These are phyloP conservation scores for Aegle marmelos DNA, from an alignment of 345 rosid species.

Conservation along the genomic window DNA sequence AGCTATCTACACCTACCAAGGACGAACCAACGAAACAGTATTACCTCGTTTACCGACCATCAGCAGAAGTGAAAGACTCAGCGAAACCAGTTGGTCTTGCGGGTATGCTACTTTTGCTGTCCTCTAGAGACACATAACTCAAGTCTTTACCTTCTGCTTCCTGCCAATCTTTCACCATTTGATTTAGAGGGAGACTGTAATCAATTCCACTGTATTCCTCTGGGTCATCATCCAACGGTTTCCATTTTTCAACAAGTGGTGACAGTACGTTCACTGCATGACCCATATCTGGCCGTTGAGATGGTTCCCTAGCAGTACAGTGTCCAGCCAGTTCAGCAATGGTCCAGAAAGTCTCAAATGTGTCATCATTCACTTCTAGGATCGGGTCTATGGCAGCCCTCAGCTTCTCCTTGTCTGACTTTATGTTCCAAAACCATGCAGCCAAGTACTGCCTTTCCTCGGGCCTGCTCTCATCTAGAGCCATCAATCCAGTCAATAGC, in stretches of 20 bases:
- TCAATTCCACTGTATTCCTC: slow-evolving; percentile 75
- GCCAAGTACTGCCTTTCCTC: slow-evolving; percentile 77
- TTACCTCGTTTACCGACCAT: slow-evolving; percentile 48
- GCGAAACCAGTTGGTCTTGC: slow-evolving; percentile 71
- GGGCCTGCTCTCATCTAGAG: slow-evolving; percentile 64
- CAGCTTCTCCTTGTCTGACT: slow-evolving; percentile 52
- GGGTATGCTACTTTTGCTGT: slow-evolving; percentile 74
- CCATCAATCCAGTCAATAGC: slow-evolving; percentile 65
- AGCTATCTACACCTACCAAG: slow-evolving; percentile 31
- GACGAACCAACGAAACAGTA: neutral
- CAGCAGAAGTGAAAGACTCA: slow-evolving; percentile 68
- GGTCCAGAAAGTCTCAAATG: slow-evolving; percentile 48
- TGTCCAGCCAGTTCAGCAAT: slow-evolving; percentile 75
- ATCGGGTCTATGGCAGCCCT: slow-evolving; percentile 56
- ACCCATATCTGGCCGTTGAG: slow-evolving; percentile 76
- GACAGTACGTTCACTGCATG: slow-evolving; percentile 64
- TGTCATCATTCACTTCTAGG: slow-evolving; percentile 49
- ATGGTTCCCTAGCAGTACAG: slow-evolving; percentile 72
- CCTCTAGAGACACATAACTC: slow-evolving; percentile 50
- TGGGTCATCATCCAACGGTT: slow-evolving; percentile 45
- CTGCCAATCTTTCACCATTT: slow-evolving; percentile 84
- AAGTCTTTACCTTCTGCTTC: slow-evolving; percentile 71
- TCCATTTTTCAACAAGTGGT: slow-evolving; percentile 76
- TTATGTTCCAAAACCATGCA: slow-evolving; percentile 70
- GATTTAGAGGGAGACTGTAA: slow-evolving; percentile 71